A percentile compares a stretch with the other conserved stretches of the same genome.
Evolutionary conservation across 805 yeast genomes (phyloP).

Genomic region (Metschnikowia noctiluminum): DNA sequence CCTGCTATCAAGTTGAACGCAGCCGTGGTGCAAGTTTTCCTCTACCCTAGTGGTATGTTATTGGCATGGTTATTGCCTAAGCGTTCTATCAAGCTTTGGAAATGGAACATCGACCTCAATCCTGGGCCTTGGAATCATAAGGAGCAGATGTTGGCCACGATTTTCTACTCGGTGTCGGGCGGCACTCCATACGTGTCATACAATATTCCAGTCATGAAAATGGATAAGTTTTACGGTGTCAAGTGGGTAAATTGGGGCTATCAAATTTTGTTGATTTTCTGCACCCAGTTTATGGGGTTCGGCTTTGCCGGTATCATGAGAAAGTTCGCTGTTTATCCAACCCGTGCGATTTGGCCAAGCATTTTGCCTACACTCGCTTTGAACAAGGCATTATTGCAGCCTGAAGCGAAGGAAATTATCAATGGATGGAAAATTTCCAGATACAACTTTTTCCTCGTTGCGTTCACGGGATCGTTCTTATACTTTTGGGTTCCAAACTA

Average conservation of each 20-base stretch:
- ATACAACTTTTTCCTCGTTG: slow-evolving; percentile 2
- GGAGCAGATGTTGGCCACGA: slow-evolving; percentile 55
- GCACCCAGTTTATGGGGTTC: slow-evolving; percentile 64
- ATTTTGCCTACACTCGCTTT: slow-evolving; percentile 59
- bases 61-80: slow-evolving; percentile 45
- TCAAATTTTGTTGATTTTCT: slow-evolving; percentile 46
- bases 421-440: slow-evolving; percentile 54
- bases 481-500: slow-evolving; percentile 25
- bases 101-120: slow-evolving; percentile 41
- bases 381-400: slow-evolving; percentile 49
- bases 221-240: slow-evolving; percentile 50
- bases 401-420: slow-evolving; percentile 49
- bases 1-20: slow-evolving; percentile 52
- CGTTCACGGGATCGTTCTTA: slow-evolving; percentile 1
- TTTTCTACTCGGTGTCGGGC: slow-evolving; percentile 47
- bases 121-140: slow-evolving; percentile 62
- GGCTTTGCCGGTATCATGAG: slow-evolving; percentile 64
- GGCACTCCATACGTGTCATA: slow-evolving; percentile 53
- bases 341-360: slow-evolving; percentile 68
- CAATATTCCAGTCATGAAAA: slow-evolving; percentile 22
- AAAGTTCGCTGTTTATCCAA: slow-evolving; percentile 58
- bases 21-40: slow-evolving; percentile 54
- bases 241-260: slow-evolving; percentile 43
- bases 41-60: slow-evolving; percentile 55
- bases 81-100: slow-evolving; percentile 38